Evolutionary conservation across 345 rosid genomes (phyloP), one percentile per base, ranked within the genome.

Genomic region (Odontarrhena argentea): DNA sequence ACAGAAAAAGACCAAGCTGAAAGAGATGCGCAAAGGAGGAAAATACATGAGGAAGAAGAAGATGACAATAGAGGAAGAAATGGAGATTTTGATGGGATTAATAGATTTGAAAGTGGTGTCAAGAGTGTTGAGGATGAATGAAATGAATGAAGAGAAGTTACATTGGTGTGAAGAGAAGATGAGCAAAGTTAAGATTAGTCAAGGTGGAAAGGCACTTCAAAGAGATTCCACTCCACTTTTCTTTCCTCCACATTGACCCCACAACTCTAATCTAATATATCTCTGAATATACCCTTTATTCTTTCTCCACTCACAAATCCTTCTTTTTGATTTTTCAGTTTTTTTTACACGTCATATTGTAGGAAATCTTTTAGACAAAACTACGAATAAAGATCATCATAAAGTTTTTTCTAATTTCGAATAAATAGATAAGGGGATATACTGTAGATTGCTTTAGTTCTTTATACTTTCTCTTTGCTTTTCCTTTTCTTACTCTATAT

Each of bases 101-200:
- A 91, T 86, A 66, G 99, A 95, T 80, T 72, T 91, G 35, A 85
- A 95, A 71, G 88, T 91, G 60, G 99, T 86, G 66, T 95, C 96
- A 35, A 84, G 97, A 82, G 97, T 89, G 8, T 75, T 95, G 69
- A 91, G 97, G 35, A 91, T 80, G 90, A 71, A 64, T 24, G 87
- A 81, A 13, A 42, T 95, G 44, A 83, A 74, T 5, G 99, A 95
- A 67, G 87, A 86, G 58, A 86, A 84, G 61, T 57, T 89, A 62
- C 96, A 95, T 65, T 95, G 99, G 99, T 87, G 96, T 37, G 99
- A 91, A 73, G 97, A 79, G 76, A 95, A 91, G 82, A 91, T 87
- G 96, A 95, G 90, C 89, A 95, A 83, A 85, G 89, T 91, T 22
- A 89, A 81, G 18, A 70, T 91, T 18, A 40, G 66, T 60, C 70